Evolutionary conservation across 768 basidiomycete genomes (phyloP).

Genomic region (Tricholoma terreum): DNA sequence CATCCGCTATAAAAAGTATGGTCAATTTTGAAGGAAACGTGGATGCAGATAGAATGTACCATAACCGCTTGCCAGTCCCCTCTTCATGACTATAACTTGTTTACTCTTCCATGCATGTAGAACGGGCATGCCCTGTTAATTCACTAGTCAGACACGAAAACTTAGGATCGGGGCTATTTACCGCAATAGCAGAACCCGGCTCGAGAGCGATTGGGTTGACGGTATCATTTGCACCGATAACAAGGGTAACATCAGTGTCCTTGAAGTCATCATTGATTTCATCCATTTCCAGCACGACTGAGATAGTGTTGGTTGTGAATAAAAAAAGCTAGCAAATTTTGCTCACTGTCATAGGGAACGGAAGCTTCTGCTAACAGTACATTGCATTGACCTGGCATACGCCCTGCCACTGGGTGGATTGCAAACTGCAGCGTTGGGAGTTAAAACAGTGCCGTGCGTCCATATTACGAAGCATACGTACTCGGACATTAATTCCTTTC

Average conservation of each 20-base stretch:
- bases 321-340: neutral
- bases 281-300: constrained; percentile 91
- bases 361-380: constrained; percentile 89
- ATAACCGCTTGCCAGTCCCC: constrained; percentile 85
- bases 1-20: constrained; percentile 56
- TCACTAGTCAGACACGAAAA: constrained; percentile 1
- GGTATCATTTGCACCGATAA: constrained; percentile 91
- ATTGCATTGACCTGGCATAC: constrained; percentile 93
- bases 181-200: constrained; percentile 80
- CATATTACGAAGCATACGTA: constrained; percentile 17
- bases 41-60: constrained; percentile 40
- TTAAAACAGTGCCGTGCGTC: neutral
- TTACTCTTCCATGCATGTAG: constrained; percentile 93
- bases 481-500: constrained; percentile 74
- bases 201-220: constrained; percentile 90
- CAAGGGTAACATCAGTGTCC: constrained; percentile 86
- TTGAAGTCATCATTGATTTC: constrained; percentile 92
- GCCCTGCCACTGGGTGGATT: constrained; percentile 87
- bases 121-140: constrained; percentile 78
- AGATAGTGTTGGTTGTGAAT: neutral
- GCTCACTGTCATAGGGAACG: constrained; percentile 83
- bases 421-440: constrained; percentile 46
- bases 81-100: constrained; percentile 90
- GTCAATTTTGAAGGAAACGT: neutral
- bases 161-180: constrained; percentile 20